Evolutionary conservation across 345 rosid genomes (phyloP).

Genomic region (Camelina laxa): DNA sequence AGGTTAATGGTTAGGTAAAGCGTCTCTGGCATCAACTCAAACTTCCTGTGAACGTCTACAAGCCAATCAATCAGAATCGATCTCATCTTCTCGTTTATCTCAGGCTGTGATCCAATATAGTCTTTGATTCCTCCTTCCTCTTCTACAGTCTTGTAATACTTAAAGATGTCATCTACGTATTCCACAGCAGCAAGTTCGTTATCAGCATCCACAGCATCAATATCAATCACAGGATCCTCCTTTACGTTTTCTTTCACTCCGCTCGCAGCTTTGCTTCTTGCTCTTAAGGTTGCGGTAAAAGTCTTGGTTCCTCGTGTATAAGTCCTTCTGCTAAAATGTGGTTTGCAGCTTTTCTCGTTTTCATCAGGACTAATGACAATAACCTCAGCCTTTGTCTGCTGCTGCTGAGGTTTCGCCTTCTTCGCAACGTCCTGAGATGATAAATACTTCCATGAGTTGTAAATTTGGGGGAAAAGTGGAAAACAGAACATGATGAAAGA

Average conservation of each 20-base stretch:
- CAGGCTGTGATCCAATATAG: conserved; percentile 36
- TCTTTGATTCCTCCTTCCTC: conserved; percentile 24
- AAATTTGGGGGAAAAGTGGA: background rate
- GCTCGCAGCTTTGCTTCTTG: conserved; percentile 82
- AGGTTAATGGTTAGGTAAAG: conserved; percentile 35
- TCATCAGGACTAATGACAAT: conserved; percentile 65
- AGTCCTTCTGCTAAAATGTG: conserved; percentile 39
- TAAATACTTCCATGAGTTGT: background rate
- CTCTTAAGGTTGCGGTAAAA: conserved; percentile 64
- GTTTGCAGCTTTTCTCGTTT: conserved; percentile 46
- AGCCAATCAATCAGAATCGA: conserved; percentile 34
- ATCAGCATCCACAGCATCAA: conserved; percentile 58
- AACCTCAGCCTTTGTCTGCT: conserved; percentile 46
- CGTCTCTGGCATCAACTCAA: conserved; percentile 39
- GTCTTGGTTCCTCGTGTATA: conserved; percentile 49
- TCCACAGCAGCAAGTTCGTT: conserved; percentile 58
- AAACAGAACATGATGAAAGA: background rate
- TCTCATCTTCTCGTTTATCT: conserved; percentile 34
- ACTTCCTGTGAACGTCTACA: conserved; percentile 28
- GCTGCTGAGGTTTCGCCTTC: conserved; percentile 31
- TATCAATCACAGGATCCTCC: conserved; percentile 22
- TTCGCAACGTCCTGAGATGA: conserved; percentile 2
- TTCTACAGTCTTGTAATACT: conserved; percentile 13
- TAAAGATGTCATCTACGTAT: conserved; percentile 32
- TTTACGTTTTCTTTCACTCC: conserved; percentile 37